Conservation (phyloP, 495 filamentous ascomycete species). For the Talaromyces borbonicus region DNA sequence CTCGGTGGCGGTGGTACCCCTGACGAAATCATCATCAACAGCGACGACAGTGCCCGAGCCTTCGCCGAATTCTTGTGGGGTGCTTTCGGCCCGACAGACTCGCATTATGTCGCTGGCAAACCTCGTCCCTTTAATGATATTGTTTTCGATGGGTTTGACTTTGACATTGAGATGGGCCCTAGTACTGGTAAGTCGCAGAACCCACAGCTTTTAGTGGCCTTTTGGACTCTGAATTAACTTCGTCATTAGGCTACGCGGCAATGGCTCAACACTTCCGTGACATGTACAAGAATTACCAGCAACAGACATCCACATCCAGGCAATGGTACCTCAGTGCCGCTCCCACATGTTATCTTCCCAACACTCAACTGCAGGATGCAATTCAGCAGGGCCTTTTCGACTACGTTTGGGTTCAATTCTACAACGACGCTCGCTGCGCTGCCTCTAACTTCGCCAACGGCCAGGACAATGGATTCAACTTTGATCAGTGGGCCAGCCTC, state of each 20-base stretch:
- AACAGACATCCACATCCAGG: slow-evolving; percentile 14
- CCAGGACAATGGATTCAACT: slow-evolving; percentile 50
- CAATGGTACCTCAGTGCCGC: slow-evolving; percentile 54
- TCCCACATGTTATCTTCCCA: slow-evolving; percentile 54
- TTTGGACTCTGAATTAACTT: slow-evolving; percentile 7
- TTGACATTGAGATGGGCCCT: slow-evolving; percentile 50
- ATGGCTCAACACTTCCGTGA: slow-evolving; percentile 43
- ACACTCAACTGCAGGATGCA: slow-evolving; percentile 42
- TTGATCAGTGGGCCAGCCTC: slow-evolving; percentile 53
- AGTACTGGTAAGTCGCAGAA: slow-evolving; percentile 29
- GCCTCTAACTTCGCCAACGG: slow-evolving; percentile 35
- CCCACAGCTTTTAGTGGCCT: slow-evolving; percentile 3
- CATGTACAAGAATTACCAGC: slow-evolving; percentile 34
- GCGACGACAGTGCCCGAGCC: slow-evolving; percentile 22
- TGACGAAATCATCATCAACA: slow-evolving; percentile 25
- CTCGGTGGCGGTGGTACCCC: slow-evolving; percentile 45
- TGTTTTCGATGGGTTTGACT: slow-evolving; percentile 63
- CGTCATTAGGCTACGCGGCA: slow-evolving; percentile 25
- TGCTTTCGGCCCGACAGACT: slow-evolving; percentile 46
- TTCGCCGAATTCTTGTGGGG: slow-evolving; percentile 57
- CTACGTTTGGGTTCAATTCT: slow-evolving; percentile 64
- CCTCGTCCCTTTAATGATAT: slow-evolving; percentile 53
- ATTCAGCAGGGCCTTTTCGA: slow-evolving; percentile 44
- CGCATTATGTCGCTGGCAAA: slow-evolving; percentile 21
- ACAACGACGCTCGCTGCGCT: slow-evolving; percentile 50